These are phyloP conservation scores for Suhomyces atakaporum DNA, from an alignment of 1,139 yeast species.

Conservation along the genomic window DNA sequence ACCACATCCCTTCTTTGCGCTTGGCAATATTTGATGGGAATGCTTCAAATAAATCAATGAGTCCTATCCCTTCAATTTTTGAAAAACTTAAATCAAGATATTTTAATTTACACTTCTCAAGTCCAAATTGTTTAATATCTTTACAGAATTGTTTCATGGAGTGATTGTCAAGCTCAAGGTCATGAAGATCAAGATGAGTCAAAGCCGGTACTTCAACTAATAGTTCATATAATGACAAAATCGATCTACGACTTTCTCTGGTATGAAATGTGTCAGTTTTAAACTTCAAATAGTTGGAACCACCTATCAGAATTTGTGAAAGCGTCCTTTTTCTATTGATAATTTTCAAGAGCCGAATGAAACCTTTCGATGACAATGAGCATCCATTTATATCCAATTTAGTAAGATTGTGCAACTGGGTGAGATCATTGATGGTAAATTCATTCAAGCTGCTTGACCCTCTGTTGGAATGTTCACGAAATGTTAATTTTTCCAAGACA, in stretches of 20 bases:
- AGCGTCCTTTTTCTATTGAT: conserved; percentile 22
- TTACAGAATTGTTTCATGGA: conserved; percentile 34
- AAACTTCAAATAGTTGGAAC: conserved; percentile 34
- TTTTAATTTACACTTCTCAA: conserved; percentile 21
- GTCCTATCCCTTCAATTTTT: conserved; percentile 41
- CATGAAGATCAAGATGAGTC: conserved; percentile 30
- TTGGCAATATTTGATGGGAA: conserved; percentile 10
- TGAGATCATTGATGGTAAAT: conserved; percentile 26
- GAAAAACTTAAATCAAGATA: conserved; percentile 39
- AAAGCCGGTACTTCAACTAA: conserved; percentile 28
- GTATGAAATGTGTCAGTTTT: conserved; percentile 27
- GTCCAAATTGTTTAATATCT: conserved; percentile 25
- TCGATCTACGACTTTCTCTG: conserved; percentile 13
- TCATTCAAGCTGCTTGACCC: conserved; percentile 28
- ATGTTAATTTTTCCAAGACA: conserved; percentile 26
- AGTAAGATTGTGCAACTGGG: conserved; percentile 25
- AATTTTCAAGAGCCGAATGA: conserved; percentile 30
- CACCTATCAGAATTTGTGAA: conserved; percentile 30
- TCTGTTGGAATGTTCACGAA: conserved; percentile 32
- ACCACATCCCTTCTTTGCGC: conserved; percentile 2
- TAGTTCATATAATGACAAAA: conserved; percentile 25
- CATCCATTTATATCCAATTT: conserved; percentile 39
- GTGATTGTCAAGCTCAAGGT: conserved; percentile 40
- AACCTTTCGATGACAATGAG: conserved; percentile 35
- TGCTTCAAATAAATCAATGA: conserved; percentile 34